A percentile compares a stretch with the other conserved stretches of the same genome.
Evolutionary conservation across 441 rosid species (phyloP).

Genomic region (Cnidoscolus chayamansa): DNA sequence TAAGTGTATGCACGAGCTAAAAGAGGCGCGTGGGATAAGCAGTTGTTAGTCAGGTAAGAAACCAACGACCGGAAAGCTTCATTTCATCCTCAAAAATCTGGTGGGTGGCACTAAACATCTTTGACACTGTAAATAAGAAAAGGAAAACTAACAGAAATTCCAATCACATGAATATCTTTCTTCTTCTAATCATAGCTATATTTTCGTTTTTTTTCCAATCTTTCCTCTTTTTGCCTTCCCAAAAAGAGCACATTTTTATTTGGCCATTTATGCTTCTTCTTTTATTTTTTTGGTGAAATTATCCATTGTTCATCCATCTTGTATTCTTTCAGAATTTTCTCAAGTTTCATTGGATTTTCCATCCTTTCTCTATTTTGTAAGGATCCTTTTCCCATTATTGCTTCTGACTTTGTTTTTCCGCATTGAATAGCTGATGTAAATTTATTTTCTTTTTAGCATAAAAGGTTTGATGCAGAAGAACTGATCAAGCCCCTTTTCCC

Average conservation of each 20-base stretch:
- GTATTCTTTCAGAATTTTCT: background rate
- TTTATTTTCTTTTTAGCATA: background rate
- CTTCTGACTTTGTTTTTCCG: background rate
- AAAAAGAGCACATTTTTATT: background rate
- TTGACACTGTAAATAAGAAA: no score
- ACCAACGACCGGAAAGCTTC: no score
- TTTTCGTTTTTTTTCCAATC: slow-evolving; percentile 8
- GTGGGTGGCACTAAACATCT: no score
- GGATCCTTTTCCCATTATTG: slow-evolving; percentile 5
- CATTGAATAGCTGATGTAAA: background rate
- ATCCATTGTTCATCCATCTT: background rate
- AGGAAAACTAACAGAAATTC: no score
- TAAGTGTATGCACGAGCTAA: no score
- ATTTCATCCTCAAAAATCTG: no score
- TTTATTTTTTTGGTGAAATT: background rate
- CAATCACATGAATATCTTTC: background rate
- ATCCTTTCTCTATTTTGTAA: slow-evolving; percentile 18
- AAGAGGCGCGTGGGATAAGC: no score
- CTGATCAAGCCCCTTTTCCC: slow-evolving; percentile 4
- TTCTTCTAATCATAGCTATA: slow-evolving; percentile 15
- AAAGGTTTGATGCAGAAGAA: slow-evolving; percentile 23
- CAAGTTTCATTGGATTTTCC: background rate
- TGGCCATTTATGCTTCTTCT: background rate
- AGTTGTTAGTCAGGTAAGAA: no score
- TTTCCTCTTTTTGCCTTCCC: slow-evolving; percentile 14